Base-by-base conservation (phyloP, 2,329 filamentous ascomycete genomes). In the Phaeosphaeria sp. region DNA sequence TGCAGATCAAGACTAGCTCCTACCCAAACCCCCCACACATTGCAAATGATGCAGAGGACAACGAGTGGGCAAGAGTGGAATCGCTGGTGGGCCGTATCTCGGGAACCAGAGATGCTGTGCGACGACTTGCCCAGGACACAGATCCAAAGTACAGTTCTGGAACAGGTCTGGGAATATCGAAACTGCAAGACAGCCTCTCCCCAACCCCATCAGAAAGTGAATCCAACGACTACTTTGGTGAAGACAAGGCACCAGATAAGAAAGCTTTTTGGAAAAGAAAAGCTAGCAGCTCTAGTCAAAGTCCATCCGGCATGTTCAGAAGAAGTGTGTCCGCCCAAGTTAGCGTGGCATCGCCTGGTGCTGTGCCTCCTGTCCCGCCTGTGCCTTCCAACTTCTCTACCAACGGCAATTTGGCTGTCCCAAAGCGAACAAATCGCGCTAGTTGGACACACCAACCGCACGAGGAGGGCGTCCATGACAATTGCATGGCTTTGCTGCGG, bases 201-300 rank as follows among this genome's bases (percentile, higher is more conserved):
- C 75, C 78, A 4, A 79, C 77, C 49, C 80, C 78, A 1, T 72
- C 74, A 2, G 77, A 79, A 48, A 51, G 63, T 21, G 85, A 85
- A 17, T 74, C 76, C 2, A 86, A 85, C 36, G 81, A 86, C 56
- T 89, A 88, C 66, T 87, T 87, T 51, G 57, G 76, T 65, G 68
- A 78, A n/a, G 72, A 75, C 20, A 69, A 63, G 22, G 59, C 55
- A 1, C 62, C 70, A 10, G 88, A 92, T 53, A 92, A 84, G 73
- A 85, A 87, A 58, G 83, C 92, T 0, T 98, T 99, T 72, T 99
- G 95, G 95, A 96, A 93, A 76, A 88, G 94, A 48, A 97, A 96
- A 78, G 82, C 89, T 0, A 93, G 88, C 67, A 79, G 75, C 43
- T 80, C 78, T 21, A 79, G 75, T 25, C 69, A 69, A 49, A 80